Percentiles rank a stretch among this genome's conserved stretches.
Evolutionary conservation across 306 rosid species (phyloP).

Genomic region (Pachyrhizus erosus): DNA sequence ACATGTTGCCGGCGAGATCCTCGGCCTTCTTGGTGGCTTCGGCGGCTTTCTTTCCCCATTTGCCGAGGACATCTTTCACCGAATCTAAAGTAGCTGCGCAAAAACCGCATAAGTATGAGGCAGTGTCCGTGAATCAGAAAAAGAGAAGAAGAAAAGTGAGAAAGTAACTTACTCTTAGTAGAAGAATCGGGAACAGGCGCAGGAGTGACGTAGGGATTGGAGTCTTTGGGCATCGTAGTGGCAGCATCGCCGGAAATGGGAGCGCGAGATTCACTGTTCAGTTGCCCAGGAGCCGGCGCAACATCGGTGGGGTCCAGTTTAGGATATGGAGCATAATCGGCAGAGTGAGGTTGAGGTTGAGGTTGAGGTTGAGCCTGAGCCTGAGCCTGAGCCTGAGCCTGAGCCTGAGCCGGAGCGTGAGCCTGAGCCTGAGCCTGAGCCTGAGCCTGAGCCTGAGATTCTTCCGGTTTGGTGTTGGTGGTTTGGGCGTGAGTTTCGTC

Average conservation of each 20-base stretch:
- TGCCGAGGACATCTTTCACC: conserved; percentile 80
- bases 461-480: neutral
- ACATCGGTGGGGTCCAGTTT: conserved; percentile 74
- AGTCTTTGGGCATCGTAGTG: conserved; percentile 75
- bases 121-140: too few species aligned
- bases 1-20: conserved; percentile 95
- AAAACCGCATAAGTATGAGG: too few species aligned
- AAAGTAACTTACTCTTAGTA: conserved; percentile 54
- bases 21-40: conserved; percentile 95
- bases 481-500: neutral
- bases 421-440: too few species aligned
- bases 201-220: conserved; percentile 81
- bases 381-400: too few species aligned
- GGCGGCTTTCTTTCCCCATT: conserved; percentile 95
- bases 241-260: conserved; percentile 61
- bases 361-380: too few species aligned
- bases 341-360: conserved; percentile 48
- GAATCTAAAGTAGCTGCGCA: conserved; percentile 74
- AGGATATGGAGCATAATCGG: conserved; percentile 82
- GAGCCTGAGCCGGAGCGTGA: too few species aligned
- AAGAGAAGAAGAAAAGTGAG: conserved; percentile 7
- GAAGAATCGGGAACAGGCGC: conserved; percentile 58
- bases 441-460: neutral
- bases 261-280: conserved; percentile 50
- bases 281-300: conserved; percentile 47